Evolutionary conservation across 331 rosid genomes (phyloP).

Genomic region (Phaseolus coccineus): DNA sequence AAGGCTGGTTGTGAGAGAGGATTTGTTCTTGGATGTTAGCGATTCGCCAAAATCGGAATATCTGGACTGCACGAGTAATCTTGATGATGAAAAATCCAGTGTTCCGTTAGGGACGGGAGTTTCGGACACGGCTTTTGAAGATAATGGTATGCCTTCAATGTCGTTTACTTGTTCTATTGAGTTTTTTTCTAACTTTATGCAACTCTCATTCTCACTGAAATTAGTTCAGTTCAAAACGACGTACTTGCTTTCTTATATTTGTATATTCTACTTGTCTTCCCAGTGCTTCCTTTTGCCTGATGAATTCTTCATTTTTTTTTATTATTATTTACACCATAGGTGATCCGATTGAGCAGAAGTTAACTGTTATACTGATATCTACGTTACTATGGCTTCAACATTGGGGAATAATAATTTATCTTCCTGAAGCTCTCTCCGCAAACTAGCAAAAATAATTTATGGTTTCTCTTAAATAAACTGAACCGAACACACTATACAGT

Average conservation of each 20-base stretch:
- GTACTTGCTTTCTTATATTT: constrained; percentile 6
- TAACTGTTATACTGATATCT: background rate
- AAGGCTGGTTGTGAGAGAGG: constrained; percentile 65
- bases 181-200: background rate
- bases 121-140: constrained; percentile 48
- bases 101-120: constrained; percentile 45
- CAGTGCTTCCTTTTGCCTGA: background rate
- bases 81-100: constrained; percentile 45
- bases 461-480: background rate
- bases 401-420: background rate
- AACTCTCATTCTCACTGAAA: constrained; percentile 2
- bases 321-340: background rate
- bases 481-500: background rate
- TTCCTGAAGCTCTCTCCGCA: background rate
- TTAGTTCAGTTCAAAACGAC: background rate
- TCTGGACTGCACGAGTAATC: constrained; percentile 39
- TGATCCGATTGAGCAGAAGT: background rate
- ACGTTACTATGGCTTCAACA: background rate
- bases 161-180: constrained; percentile 22
- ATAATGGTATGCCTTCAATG: constrained; percentile 50
- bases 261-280: constrained; percentile 15
- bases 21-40: constrained; percentile 51
- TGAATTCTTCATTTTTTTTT: background rate
- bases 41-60: constrained; percentile 52
- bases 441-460: background rate